These are phyloP conservation scores for Pseudonitzschia delicatissima DNA, from an alignment of 108 stramenopile species.

Conservation along the genomic window DNA sequence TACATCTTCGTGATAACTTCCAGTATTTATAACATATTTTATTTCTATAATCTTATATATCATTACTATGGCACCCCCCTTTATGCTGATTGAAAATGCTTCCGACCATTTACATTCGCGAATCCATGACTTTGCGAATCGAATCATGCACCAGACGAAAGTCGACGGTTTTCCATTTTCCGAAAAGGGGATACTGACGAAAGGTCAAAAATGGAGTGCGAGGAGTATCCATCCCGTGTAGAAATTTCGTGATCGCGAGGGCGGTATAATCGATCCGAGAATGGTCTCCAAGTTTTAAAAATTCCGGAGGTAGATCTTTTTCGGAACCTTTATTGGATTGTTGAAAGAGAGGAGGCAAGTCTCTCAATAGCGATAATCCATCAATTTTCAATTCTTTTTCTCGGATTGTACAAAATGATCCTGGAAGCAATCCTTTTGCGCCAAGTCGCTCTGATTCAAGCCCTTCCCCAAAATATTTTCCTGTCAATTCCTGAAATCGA, in stretches of 20 bases:
- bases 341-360: constrained; percentile 31
- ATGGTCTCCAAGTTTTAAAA: constrained; percentile 29
- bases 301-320: not conserved
- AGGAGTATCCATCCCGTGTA: constrained; percentile 75
- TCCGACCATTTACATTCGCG: too few species aligned
- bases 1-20: too few species aligned
- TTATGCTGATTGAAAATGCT: too few species aligned
- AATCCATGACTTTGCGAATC: constrained; percentile 13
- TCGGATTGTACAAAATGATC: constrained; percentile 15
- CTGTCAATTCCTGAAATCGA: constrained; percentile 56
- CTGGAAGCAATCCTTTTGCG: not conserved
- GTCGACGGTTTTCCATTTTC: constrained; percentile 44
- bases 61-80: too few species aligned
- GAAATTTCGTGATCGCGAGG: constrained; percentile 64
- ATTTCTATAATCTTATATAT: too few species aligned
- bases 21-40: too few species aligned
- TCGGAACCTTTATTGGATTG: constrained; percentile 16
- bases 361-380: constrained; percentile 32
- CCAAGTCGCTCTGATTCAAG: constrained; percentile 6
- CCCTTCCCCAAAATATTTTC: constrained; percentile 45
- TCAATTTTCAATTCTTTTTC: constrained; percentile 45
- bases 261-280: constrained; percentile 56
- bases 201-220: constrained; percentile 45
- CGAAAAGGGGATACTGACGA: constrained; percentile 63
- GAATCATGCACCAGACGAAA: constrained; percentile 29